A percentile compares a stretch with the other conserved stretches of the same genome.
phyloP scores from a whole-genome alignment of 176 grass and related monocot species.

The Triticum timopheevii region DNA sequence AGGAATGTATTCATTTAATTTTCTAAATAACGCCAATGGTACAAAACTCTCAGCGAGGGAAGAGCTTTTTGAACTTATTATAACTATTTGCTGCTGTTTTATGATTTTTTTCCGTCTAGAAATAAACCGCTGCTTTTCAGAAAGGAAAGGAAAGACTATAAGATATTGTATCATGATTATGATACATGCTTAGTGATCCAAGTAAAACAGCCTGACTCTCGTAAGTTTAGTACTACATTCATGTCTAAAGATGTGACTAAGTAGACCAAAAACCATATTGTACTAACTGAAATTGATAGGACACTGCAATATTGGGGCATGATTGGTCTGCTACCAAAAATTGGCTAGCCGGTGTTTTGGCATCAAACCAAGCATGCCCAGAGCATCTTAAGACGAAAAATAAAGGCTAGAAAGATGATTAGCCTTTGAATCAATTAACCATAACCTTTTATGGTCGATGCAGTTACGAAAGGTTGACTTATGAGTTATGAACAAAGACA shows the following conservation, averaged over 20 bases:
- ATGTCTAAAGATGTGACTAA: not conserved
- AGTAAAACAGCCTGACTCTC: not conserved
- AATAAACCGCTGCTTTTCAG: not conserved
- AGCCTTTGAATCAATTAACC: too few species aligned
- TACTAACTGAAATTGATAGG: not conserved
- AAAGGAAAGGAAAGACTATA: not conserved
- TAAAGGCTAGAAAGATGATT: too few species aligned
- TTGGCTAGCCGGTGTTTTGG: not conserved
- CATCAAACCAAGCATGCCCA: not conserved
- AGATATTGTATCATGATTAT: not conserved
- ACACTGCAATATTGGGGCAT: not conserved
- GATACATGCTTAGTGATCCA: not conserved
- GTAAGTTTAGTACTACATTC: not conserved
- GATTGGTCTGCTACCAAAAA: not conserved
- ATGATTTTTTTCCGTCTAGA: not conserved
- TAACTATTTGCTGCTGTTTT: not conserved
- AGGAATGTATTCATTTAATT: not conserved
- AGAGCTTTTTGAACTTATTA: not conserved
- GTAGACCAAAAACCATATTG: not conserved
- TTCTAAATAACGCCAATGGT: not conserved
- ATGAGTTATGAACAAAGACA: too few species aligned
- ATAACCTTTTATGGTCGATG: too few species aligned
- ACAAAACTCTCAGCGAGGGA: not conserved
- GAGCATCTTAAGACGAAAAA: too few species aligned
- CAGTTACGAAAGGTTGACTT: too few species aligned